These are phyloP conservation scores for Penicillium samsonianum DNA, from an alignment of 495 filamentous ascomycete genomes.

Conservation along the genomic window DNA sequence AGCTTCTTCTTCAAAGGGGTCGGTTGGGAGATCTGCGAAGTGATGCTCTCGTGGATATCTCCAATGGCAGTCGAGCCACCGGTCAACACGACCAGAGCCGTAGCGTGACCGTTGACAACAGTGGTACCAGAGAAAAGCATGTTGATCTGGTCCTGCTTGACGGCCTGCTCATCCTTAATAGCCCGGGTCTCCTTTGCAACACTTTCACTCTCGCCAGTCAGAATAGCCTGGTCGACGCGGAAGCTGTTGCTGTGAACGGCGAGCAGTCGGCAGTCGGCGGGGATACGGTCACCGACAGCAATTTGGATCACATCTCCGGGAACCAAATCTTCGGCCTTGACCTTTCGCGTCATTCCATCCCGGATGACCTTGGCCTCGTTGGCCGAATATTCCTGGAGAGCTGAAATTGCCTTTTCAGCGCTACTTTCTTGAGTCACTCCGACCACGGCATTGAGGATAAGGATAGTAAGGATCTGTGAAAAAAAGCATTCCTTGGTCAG, in stretches of 20 bases:
- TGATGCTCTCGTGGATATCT: slow-evolving; percentile 98
- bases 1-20: slow-evolving; percentile 98
- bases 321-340: slow-evolving; percentile 94
- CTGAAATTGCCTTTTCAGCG: slow-evolving; percentile 97
- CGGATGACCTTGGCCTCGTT: slow-evolving; percentile 95
- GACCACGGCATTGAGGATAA: slow-evolving; percentile 94
- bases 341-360: slow-evolving; percentile 67
- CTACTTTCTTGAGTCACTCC: slow-evolving; percentile 98
- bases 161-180: slow-evolving; percentile 77
- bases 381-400: slow-evolving; percentile 97
- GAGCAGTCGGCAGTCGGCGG: slow-evolving; percentile 92
- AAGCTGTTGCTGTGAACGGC: slow-evolving; percentile 97
- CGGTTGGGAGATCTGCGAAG: slow-evolving; percentile 94
- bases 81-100: slow-evolving; percentile 88
- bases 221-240: slow-evolving; percentile 91
- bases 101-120: slow-evolving; percentile 91
- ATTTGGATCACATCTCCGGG: slow-evolving; percentile 92
- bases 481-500: slow-evolving; percentile 10
- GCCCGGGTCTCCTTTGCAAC: slow-evolving; percentile 77
- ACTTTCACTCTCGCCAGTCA: slow-evolving; percentile 98
- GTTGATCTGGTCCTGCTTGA: slow-evolving; percentile 97
- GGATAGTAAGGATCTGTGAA: slow-evolving; percentile 86
- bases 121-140: slow-evolving; percentile 99
- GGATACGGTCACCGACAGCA: slow-evolving; percentile 89
- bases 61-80: slow-evolving; percentile 93